Percentiles rank a stretch among this genome's conserved stretches.
phyloP scores from a whole-genome alignment of 1,284 basidiomycete species.

The Rhodotorula glutinis region DNA sequence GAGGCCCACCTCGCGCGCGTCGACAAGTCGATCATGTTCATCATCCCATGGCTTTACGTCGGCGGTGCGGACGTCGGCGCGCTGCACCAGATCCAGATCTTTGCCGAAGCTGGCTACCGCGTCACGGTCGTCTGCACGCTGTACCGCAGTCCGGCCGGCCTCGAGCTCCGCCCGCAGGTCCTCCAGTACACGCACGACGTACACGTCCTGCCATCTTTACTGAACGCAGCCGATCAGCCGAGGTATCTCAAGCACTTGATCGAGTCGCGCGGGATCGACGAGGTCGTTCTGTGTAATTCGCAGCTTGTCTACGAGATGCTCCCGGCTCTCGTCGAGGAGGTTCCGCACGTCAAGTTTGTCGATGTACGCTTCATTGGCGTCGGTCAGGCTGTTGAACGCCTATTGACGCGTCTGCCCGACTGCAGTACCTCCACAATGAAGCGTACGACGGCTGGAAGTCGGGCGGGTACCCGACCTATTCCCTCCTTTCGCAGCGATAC shows the following conservation, averaged over 20 bases:
- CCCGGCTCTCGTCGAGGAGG: slow-evolving; percentile 36
- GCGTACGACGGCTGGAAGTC: slow-evolving; percentile 40
- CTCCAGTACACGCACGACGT: slow-evolving; percentile 42
- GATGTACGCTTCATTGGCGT: slow-evolving; percentile 21
- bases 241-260: slow-evolving; percentile 39
- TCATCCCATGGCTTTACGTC: slow-evolving; percentile 38
- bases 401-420: not conserved
- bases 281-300: slow-evolving; percentile 32
- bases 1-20: slow-evolving; percentile 19
- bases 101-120: slow-evolving; percentile 35
- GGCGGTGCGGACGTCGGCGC: slow-evolving; percentile 37
- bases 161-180: slow-evolving; percentile 35
- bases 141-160: slow-evolving; percentile 29
- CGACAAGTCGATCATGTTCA: slow-evolving; percentile 33
- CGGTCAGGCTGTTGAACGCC: no score
- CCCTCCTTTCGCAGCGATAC: slow-evolving; percentile 37
- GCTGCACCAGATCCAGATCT: slow-evolving; percentile 37
- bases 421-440: slow-evolving; percentile 41
- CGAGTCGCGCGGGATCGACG: slow-evolving; percentile 17
- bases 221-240: slow-evolving; percentile 34
- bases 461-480: slow-evolving; percentile 38
- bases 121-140: slow-evolving; percentile 40
- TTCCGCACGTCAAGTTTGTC: slow-evolving; percentile 37
- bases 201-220: slow-evolving; percentile 36
- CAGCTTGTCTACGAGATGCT: slow-evolving; percentile 40